phyloP scores from a whole-genome alignment of 2,329 filamentous ascomycete genomes.

The Penicillium rolfsii region DNA sequence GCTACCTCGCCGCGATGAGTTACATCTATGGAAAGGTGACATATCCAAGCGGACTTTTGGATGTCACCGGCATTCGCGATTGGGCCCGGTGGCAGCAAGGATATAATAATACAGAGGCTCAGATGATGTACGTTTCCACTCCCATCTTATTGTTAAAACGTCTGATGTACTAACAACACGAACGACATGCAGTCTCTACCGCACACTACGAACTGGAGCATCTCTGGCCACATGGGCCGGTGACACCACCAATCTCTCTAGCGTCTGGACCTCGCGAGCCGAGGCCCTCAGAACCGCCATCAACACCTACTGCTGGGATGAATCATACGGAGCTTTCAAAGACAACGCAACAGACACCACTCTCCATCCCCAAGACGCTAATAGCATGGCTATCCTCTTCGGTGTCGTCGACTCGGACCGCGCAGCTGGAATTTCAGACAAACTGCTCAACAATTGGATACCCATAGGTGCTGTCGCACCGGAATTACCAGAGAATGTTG shows the following conservation, averaged over 20 bases:
- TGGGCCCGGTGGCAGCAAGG: slow-evolving; percentile 58
- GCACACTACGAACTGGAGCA: slow-evolving; percentile 58
- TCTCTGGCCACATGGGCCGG: slow-evolving; percentile 54
- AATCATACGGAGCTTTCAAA: slow-evolving; percentile 54
- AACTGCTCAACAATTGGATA: slow-evolving; percentile 58
- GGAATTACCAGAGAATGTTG: slow-evolving; percentile 61
- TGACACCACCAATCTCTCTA: slow-evolving; percentile 45
- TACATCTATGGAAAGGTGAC: slow-evolving; percentile 52
- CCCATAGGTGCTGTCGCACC: slow-evolving; percentile 59
- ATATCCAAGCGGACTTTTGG: slow-evolving; percentile 50
- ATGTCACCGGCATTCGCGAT: slow-evolving; percentile 55
- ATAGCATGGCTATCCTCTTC: slow-evolving; percentile 59
- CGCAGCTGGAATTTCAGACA: slow-evolving; percentile 48
- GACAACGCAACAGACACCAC: slow-evolving; percentile 57
- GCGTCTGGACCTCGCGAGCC: slow-evolving; percentile 44
- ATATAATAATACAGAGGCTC: slow-evolving; percentile 56
- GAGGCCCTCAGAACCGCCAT: slow-evolving; percentile 51
- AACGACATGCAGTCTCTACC: slow-evolving; percentile 47
- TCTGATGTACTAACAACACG: not conserved
- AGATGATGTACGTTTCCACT: slow-evolving; percentile 48
- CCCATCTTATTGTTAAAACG: not conserved
- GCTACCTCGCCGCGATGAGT: slow-evolving; percentile 54
- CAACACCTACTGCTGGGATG: slow-evolving; percentile 55
- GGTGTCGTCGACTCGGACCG: slow-evolving; percentile 46
- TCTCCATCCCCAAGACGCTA: slow-evolving; percentile 64